Conservation (phyloP, 306 rosid genomes). For the Dryas drummondii region DNA sequence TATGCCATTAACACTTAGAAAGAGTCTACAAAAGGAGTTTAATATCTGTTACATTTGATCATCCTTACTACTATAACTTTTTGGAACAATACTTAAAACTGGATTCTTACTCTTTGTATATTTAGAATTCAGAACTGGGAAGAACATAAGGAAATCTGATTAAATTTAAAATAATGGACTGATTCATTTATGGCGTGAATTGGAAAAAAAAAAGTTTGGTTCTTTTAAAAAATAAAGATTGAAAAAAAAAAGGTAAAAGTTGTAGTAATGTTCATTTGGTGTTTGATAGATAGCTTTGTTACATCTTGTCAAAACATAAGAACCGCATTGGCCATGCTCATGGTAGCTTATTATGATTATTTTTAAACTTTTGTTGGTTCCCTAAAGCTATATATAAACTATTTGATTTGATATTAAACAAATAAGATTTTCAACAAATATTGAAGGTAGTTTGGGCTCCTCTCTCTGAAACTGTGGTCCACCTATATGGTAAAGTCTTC, state of each 20-base stretch:
- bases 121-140: background rate
- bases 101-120: background rate
- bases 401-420: background rate
- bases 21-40: background rate
- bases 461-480: background rate
- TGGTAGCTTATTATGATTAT: background rate
- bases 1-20: background rate
- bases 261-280: background rate
- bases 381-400: background rate
- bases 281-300: background rate
- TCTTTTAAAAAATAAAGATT: too few relatives aligned
- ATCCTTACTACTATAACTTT: background rate
- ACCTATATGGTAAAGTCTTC: background rate
- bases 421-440: background rate
- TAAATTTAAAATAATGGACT: background rate
- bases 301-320: background rate
- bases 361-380: background rate
- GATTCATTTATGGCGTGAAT: background rate
- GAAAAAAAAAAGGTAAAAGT: background rate
- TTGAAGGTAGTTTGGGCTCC: constrained; percentile 1
- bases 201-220: background rate
- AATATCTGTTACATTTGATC: background rate
- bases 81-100: background rate
- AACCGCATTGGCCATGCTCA: background rate
- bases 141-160: background rate